These are phyloP conservation scores for Melastoma malabathricum DNA, from an alignment of 345 rosid genomes.

Conservation along the genomic window DNA sequence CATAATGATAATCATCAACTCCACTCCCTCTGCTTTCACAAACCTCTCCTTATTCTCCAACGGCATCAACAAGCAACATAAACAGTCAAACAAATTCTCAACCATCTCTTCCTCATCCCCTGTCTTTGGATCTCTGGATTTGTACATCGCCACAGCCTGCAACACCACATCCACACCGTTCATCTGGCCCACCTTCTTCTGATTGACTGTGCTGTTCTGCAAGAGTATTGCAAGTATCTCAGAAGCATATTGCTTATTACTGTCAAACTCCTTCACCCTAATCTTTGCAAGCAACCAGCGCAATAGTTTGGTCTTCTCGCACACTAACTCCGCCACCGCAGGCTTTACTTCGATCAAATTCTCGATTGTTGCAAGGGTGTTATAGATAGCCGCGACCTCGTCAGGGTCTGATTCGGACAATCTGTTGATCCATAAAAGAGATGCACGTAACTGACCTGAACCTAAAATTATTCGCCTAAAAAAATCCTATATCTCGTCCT, in stretches of 20 bases:
- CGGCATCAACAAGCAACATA: constrained; percentile 95
- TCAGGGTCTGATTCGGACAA: constrained; percentile 71
- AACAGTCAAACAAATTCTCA: constrained; percentile 75
- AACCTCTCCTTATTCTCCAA: constrained; percentile 97
- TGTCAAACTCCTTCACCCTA: constrained; percentile 71
- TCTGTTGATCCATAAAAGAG: constrained; percentile 9
- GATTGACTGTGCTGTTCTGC: constrained; percentile 73
- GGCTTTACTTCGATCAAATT: constrained; percentile 93
- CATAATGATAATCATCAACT: constrained; percentile 94
- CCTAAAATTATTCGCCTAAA: too few species aligned
- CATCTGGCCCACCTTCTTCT: constrained; percentile 87
- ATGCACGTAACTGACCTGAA: too few species aligned
- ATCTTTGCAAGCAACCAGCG: constrained; percentile 76
- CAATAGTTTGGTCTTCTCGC: constrained; percentile 73
- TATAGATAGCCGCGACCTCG: constrained; percentile 67
- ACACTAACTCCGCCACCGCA: constrained; percentile 68
- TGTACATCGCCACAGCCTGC: constrained; percentile 91
- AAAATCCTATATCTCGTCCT: too few species aligned
- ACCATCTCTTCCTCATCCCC: constrained; percentile 95
- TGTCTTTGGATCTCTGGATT: constrained; percentile 79
- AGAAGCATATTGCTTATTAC: constrained; percentile 86
- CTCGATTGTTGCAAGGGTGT: constrained; percentile 66
- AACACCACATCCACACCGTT: constrained; percentile 86
- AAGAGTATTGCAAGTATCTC: constrained; percentile 85
- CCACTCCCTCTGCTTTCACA: constrained; percentile 92